Evolutionary conservation across 805 yeast species (phyloP).

Genomic region (Zygoascus flipseniorum): DNA sequence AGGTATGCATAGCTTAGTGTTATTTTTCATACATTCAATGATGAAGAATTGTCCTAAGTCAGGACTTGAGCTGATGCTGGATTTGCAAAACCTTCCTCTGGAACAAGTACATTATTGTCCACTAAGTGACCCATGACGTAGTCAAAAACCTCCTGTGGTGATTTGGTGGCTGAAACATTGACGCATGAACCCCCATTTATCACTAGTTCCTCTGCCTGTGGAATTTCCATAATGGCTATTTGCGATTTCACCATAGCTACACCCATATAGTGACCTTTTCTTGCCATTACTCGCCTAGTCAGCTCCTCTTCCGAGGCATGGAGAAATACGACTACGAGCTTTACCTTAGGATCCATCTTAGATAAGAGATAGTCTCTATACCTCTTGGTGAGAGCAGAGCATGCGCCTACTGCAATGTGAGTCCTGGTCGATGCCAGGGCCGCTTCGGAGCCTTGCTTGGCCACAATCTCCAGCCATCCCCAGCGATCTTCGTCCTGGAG

Average conservation of each 20-base stretch:
- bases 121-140: not conserved
- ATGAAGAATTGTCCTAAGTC: no score
- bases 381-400: constrained; percentile 71
- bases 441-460: constrained; percentile 31
- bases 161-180: not conserved
- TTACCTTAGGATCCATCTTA: constrained; percentile 20
- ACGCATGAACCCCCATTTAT: constrained; percentile 7
- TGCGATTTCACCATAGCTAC: constrained; percentile 76
- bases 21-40: no score
- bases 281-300: constrained; percentile 46
- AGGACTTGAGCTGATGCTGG: not conserved
- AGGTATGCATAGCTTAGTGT: no score
- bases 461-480: constrained; percentile 69
- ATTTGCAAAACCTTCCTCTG: not conserved
- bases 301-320: constrained; percentile 57
- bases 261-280: constrained; percentile 83
- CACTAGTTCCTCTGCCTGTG: constrained; percentile 27
- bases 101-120: not conserved
- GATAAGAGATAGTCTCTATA: constrained; percentile 59
- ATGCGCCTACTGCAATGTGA: constrained; percentile 52
- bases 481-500: constrained; percentile 84
- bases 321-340: constrained; percentile 57
- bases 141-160: not conserved
- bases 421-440: constrained; percentile 21
- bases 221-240: constrained; percentile 65